phyloP scores from a whole-genome alignment of 2,329 filamentous ascomycete species.

The Apiospora phragmitis region DNA sequence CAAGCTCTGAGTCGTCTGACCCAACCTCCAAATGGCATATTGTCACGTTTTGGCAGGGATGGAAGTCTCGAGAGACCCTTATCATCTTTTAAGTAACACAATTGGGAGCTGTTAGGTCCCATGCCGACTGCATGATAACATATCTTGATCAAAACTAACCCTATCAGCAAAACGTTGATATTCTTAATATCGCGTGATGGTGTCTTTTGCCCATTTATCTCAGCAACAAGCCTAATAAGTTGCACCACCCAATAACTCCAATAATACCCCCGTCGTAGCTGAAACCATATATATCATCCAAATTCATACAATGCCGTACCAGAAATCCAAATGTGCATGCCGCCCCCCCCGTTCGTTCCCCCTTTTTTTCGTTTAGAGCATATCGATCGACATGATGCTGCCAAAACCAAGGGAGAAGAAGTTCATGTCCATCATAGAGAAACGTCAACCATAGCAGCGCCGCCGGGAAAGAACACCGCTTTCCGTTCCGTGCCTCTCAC shows the following conservation, averaged over 20 bases:
- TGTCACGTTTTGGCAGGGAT: not conserved
- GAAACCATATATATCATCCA: not conserved
- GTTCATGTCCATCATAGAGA: not conserved
- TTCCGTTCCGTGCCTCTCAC: conserved; percentile 33
- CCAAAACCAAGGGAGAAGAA: not conserved
- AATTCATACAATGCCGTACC: not conserved
- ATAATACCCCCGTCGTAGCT: not conserved
- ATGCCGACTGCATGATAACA: not conserved
- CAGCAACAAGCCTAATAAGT: not conserved
- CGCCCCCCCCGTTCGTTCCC: not conserved
- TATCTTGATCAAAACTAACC: not conserved
- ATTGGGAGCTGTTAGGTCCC: not conserved
- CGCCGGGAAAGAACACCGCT: not conserved
- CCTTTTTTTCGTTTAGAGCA: not conserved
- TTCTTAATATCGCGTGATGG: not conserved
- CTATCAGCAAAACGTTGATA: not conserved
- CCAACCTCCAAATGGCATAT: not conserved
- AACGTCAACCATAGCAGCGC: not conserved
- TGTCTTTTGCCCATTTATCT: not conserved
- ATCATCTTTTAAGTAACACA: not conserved
- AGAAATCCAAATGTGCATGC: not conserved
- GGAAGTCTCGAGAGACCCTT: not conserved
- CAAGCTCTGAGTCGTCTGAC: not conserved
- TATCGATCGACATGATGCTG: not conserved
- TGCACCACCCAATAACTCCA: not conserved